phyloP scores from a whole-genome alignment of 345 rosid species.

The thale cress (Arabidopsis thaliana) region DNA sequence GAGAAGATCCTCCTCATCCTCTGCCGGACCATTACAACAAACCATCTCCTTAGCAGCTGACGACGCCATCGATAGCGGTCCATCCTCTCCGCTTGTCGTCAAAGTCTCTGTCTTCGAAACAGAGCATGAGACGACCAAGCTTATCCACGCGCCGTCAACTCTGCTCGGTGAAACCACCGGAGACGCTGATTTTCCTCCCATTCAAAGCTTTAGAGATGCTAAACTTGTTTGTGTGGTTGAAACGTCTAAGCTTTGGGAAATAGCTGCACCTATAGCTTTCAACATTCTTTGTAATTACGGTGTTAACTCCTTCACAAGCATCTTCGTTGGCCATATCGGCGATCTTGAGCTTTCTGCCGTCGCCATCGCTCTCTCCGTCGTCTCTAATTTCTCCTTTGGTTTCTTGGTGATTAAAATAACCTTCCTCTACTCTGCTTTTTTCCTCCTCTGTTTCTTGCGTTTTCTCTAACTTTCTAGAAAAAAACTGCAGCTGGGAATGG shows the following conservation, averaged over 20 bases:
- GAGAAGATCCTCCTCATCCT: conserved; percentile 47
- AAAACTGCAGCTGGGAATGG: conserved; percentile 84
- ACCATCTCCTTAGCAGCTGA: conserved; percentile 22
- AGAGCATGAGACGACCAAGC: conserved; percentile 53
- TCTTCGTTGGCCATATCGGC: conserved; percentile 90
- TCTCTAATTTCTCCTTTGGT: conserved; percentile 90
- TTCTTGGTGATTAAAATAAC: conserved; percentile 60
- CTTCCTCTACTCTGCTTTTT: neutral
- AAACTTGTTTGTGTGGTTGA: conserved; percentile 58
- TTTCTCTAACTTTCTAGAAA: neutral
- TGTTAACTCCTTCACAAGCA: conserved; percentile 84
- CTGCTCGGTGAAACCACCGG: conserved; percentile 50
- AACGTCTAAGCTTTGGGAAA: conserved; percentile 71
- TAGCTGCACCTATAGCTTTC: conserved; percentile 92
- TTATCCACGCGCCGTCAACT: conserved; percentile 64
- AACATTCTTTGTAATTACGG: conserved; percentile 90
- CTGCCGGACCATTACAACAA: conserved; percentile 41
- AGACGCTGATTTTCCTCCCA: conserved; percentile 60
- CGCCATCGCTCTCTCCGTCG: conserved; percentile 82
- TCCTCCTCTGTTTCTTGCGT: conserved; percentile 13
- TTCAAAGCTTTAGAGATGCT: conserved; percentile 54
- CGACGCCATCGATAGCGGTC: conserved; percentile 31
- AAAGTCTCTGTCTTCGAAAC: conserved; percentile 39
- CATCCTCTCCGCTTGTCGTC: conserved; percentile 34
- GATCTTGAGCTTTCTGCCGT: conserved; percentile 90